Percentiles rank a stretch among this genome's conserved stretches.
Evolutionary conservation across 176 grass and related monocot genomes (phyloP).

Genomic region (Avena insularis): DNA sequence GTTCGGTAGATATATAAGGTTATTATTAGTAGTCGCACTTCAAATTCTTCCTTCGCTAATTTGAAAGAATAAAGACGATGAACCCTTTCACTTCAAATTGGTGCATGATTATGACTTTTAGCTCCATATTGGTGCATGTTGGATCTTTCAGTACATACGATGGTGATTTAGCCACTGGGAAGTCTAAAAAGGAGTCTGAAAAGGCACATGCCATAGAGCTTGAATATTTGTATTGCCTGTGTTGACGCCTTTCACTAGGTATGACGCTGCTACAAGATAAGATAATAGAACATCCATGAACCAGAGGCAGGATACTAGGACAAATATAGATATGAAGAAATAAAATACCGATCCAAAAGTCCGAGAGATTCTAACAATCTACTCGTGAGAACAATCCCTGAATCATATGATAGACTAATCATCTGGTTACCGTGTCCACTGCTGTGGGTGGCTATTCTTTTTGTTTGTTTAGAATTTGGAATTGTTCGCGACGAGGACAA

Average conservation of each 20-base stretch:
- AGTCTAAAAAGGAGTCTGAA: neutral
- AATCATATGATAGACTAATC: neutral
- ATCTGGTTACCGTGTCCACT: neutral
- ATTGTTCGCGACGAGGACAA: neutral
- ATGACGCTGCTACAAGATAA: neutral
- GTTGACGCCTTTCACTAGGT: neutral
- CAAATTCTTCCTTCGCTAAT: neutral
- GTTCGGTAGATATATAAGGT: neutral
- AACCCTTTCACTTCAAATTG: neutral
- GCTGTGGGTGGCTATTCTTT: neutral
- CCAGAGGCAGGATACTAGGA: neutral
- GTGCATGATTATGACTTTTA: no score
- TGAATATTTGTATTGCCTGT: neutral
- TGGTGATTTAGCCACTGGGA: neutral
- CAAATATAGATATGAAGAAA: neutral
- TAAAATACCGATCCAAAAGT: neutral
- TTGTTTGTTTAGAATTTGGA: neutral
- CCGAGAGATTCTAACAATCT: neutral
- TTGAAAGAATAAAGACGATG: neutral
- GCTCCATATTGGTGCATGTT: neutral
- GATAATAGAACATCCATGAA: neutral
- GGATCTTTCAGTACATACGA: conserved; percentile 1
- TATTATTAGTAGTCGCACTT: neutral
- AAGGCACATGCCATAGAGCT: neutral
- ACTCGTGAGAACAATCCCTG: neutral